Evolutionary conservation across 2,329 filamentous ascomycete species (phyloP).

Genomic region (Zymoseptoria passerinii): DNA sequence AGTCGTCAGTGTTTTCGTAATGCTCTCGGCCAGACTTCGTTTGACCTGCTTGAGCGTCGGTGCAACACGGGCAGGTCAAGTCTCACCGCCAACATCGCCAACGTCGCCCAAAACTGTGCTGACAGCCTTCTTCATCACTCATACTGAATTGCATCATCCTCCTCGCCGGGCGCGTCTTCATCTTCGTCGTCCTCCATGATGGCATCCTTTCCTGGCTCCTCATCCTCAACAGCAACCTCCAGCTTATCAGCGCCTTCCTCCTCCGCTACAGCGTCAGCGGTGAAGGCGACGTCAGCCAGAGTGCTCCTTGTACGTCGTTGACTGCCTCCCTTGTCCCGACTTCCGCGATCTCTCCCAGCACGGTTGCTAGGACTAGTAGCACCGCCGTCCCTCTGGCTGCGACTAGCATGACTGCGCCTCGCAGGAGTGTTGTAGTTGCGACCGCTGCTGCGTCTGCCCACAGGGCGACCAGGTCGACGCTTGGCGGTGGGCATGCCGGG

Average conservation of each 20-base stretch:
- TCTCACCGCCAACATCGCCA: not conserved
- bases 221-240: constrained; percentile 16
- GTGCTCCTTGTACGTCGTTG: constrained; percentile 13
- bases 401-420: constrained; percentile 9
- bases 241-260: constrained; percentile 18
- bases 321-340: not conserved
- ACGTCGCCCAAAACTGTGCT: not conserved
- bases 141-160: constrained; percentile 24
- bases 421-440: constrained; percentile 20
- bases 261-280: constrained; percentile 12
- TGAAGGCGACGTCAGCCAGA: not conserved
- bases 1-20: not conserved
- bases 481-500: constrained; percentile 38
- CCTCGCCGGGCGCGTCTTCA: constrained; percentile 18
- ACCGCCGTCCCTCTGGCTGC: not conserved
- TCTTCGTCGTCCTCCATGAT: constrained; percentile 20
- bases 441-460: constrained; percentile 21
- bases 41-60: not conserved
- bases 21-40: not conserved
- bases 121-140: constrained; percentile 11
- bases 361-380: not conserved
- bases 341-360: not conserved
- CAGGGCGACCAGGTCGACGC: constrained; percentile 26
- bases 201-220: constrained; percentile 1
- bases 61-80: not conserved